phyloP scores from a whole-genome alignment of 208 protist species.

The Polymyxa betae region DNA sequence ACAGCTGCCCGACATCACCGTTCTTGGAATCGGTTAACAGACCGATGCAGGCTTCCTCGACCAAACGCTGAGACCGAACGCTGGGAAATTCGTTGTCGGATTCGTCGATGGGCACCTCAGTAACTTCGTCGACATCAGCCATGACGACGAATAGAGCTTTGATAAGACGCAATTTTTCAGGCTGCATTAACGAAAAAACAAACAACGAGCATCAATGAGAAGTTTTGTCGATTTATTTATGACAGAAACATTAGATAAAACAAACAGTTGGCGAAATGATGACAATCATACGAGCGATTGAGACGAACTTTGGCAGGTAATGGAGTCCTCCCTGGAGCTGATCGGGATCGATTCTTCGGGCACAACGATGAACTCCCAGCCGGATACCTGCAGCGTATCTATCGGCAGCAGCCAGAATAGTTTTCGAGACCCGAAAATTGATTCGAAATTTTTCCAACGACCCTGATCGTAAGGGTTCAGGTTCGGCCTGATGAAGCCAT shows the following conservation, averaged over 20 bases:
- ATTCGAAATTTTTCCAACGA: slow-evolving; percentile 27
- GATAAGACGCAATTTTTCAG: too few species aligned
- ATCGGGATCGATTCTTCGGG: background rate
- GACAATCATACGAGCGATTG: too few species aligned
- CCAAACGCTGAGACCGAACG: background rate
- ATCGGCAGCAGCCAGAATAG: slow-evolving; percentile 48
- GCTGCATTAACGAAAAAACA: too few species aligned
- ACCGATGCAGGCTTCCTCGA: background rate
- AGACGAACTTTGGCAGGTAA: too few species aligned
- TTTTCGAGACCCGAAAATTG: background rate
- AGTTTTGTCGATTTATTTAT: too few species aligned
- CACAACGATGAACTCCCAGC: background rate
- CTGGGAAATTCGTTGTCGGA: background rate
- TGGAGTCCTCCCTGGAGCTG: background rate
- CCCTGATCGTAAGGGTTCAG: background rate
- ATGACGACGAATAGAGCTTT: too few species aligned
- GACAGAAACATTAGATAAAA: too few species aligned
- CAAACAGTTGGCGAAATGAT: too few species aligned
- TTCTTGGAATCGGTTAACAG: background rate
- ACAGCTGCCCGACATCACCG: background rate
- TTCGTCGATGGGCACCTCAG: too few species aligned
- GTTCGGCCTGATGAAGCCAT: background rate
- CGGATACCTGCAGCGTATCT: slow-evolving; percentile 34
- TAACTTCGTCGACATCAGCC: background rate
- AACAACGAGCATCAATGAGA: too few species aligned